Base-by-base conservation (phyloP, 2,329 filamentous ascomycete species). In the Colletotrichum lini region DNA sequence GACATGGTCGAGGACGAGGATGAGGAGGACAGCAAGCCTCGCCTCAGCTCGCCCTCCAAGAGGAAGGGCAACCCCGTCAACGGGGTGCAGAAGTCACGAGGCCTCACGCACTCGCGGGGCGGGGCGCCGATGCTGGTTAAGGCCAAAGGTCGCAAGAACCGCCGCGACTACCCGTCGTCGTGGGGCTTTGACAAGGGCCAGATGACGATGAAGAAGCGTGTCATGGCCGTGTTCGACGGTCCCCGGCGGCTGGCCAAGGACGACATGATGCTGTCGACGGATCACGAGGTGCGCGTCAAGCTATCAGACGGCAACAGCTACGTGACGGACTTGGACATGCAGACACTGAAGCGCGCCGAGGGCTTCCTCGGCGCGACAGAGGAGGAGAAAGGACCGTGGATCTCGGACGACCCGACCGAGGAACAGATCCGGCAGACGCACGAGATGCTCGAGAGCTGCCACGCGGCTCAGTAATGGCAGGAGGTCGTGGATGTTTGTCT, bases 171-270 rank as follows among this genome's bases (percentile, higher is more conserved):
- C 80, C 96, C 96, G 15, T 91, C 93, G 0, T 95, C 93, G 2
- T 99, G 96, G 96, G 96, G 96, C 63, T 96, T 95, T 77, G 90
- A 95, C 73, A 92, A 93, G 78, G 93, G 94, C 77, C 95, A 96
- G 85, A 98, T 98, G 94, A 97, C 93, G 79, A 97, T 97, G 90
- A 98, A 97, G 90, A 98, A 98, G 89, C 93, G 96, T 38, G 94
- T 98, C 66, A 87, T 98, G 77, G 94, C 94, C 74, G 94, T 97
- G 23, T 99, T 97, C 78, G 95, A 98, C 78, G 96, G 96, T 0
- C 88, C 88, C 18, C 91, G 95, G 64, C 91, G 96, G 52, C 88
- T 99, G 60, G 96, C 94, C 89, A 98, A 98, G 85, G 96, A 99
- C 79, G 96, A 99, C 83, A 96, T 98, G 94, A 97, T 98, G 95